These are phyloP conservation scores for Penicilliopsis zonata DNA, from an alignment of 495 filamentous ascomycete species.

Conservation along the genomic window DNA sequence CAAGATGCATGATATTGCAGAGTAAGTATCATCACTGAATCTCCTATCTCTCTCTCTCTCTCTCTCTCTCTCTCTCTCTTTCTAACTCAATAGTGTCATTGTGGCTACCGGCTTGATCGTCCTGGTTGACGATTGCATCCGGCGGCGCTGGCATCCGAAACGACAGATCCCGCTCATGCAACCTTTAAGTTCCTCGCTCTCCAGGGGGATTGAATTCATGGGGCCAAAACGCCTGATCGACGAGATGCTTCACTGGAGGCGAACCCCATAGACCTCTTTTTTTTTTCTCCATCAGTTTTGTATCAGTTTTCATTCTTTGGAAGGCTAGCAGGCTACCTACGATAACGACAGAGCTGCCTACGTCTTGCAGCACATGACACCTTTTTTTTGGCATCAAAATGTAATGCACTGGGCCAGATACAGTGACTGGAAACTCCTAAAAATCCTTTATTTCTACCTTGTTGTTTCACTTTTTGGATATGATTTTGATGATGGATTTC, in stretches of 20 bases:
- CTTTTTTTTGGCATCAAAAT: too few relatives aligned
- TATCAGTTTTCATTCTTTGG: too few relatives aligned
- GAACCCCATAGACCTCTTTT: slow-evolving; percentile 28
- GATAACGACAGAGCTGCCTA: too few relatives aligned
- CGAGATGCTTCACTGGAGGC: slow-evolving; percentile 59
- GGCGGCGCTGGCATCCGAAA: slow-evolving; percentile 61
- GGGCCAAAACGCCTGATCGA: slow-evolving; percentile 65
- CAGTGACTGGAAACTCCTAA: too few relatives aligned
- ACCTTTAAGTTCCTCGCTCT: slow-evolving; percentile 44
- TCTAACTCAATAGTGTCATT: slow-evolving; percentile 51
- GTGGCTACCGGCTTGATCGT: slow-evolving; percentile 82
- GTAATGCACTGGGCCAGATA: too few relatives aligned
- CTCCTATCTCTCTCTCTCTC: not conserved
- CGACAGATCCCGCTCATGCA: slow-evolving; percentile 43
- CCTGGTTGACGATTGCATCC: slow-evolving; percentile 87
- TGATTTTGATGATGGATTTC: too few relatives aligned
- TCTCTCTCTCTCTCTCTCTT: slow-evolving; percentile 6
- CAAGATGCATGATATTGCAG: slow-evolving; percentile 67
- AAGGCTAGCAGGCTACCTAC: too few relatives aligned
- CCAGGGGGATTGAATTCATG: slow-evolving; percentile 50
- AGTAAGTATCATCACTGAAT: slow-evolving; percentile 58
- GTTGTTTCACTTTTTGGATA: not conserved
- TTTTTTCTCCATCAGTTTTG: too few relatives aligned
- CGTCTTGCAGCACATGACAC: too few relatives aligned
- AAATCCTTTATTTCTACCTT: too few relatives aligned